Percentiles rank a stretch among this genome's conserved stretches.
Evolutionary conservation across 2,329 filamentous ascomycete genomes (phyloP).

Genomic region (Sporothrix phasma): DNA sequence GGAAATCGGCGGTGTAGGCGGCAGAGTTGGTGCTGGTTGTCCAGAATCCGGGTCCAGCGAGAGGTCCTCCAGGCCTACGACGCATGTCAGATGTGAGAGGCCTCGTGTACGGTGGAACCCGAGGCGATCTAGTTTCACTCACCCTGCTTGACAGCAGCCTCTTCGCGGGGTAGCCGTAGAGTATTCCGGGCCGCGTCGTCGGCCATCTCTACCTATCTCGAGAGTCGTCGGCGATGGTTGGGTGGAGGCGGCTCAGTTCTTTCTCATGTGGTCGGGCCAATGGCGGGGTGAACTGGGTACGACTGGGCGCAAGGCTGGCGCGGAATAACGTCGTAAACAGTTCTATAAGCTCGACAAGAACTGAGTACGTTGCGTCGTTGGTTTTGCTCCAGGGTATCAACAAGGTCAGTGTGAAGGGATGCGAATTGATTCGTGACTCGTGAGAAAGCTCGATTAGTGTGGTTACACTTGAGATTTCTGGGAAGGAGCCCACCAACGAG

Average conservation of each 20-base stretch:
- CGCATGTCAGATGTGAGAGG: neutral
- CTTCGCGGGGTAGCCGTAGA: conserved; percentile 4
- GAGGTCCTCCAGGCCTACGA: conserved; percentile 33
- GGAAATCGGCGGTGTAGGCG: conserved; percentile 27
- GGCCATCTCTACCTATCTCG: neutral
- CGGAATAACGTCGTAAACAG: neutral
- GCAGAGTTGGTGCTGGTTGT: conserved; percentile 23
- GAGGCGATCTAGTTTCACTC: neutral
- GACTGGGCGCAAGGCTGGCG: neutral
- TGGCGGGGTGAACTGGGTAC: neutral
- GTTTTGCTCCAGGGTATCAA: neutral
- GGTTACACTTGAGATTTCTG: neutral
- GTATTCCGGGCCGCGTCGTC: conserved; percentile 11
- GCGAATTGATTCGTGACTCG: neutral
- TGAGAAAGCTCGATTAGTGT: neutral
- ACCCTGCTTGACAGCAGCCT: neutral
- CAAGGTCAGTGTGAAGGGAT: neutral
- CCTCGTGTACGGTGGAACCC: neutral
- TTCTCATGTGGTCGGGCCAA: neutral
- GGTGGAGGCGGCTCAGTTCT: neutral
- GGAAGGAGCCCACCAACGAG: neutral
- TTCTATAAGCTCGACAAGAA: neutral
- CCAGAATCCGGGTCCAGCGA: conserved; percentile 27
- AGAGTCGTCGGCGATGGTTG: neutral
- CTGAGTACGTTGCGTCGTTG: neutral